These are phyloP conservation scores for Beauveria sp. DNA, from an alignment of 2,329 filamentous ascomycete genomes.

Conservation along the genomic window DNA sequence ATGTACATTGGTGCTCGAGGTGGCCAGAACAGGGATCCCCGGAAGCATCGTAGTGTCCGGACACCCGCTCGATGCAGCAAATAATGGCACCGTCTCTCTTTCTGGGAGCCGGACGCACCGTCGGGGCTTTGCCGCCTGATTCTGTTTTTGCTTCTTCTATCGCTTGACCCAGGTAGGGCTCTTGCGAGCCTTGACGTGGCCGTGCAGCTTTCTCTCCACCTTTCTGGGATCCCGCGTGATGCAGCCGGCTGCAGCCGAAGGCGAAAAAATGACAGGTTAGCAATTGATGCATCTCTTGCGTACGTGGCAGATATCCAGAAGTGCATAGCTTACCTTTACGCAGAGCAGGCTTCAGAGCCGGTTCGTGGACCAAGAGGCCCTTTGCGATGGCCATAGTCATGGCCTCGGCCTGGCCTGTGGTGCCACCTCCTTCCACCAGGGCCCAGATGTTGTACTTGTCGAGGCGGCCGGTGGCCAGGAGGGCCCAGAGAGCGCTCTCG, in stretches of 20 bases:
- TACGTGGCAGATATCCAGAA: neutral
- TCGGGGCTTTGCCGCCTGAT: neutral
- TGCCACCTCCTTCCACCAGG: constrained; percentile 74
- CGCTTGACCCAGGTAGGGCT: constrained; percentile 96
- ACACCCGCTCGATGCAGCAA: neutral
- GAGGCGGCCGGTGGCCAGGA: constrained; percentile 72
- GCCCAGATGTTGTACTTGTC: constrained; percentile 98
- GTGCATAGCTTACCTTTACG: constrained; percentile 66
- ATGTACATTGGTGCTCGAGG: neutral
- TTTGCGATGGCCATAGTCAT: constrained; percentile 85
- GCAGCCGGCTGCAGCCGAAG: constrained; percentile 64
- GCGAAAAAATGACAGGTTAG: constrained; percentile 22
- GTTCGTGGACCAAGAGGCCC: constrained; percentile 84
- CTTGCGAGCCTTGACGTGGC: constrained; percentile 94
- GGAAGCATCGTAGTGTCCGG: neutral
- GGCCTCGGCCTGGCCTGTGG: constrained; percentile 92
- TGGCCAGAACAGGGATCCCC: neutral
- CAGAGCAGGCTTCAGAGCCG: constrained; percentile 77
- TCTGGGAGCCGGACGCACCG: neutral
- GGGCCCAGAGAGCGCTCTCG: constrained; percentile 86
- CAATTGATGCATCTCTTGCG: neutral
- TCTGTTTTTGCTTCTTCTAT: constrained; percentile 25
- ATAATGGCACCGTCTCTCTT: neutral
- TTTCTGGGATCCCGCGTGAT: constrained; percentile 83
- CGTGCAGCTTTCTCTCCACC: constrained; percentile 97